A percentile compares a stretch with the other conserved stretches of the same genome.
Conservation (phyloP, 2,329 filamentous ascomycete genomes). For the Colletotrichum aenigma region DNA sequence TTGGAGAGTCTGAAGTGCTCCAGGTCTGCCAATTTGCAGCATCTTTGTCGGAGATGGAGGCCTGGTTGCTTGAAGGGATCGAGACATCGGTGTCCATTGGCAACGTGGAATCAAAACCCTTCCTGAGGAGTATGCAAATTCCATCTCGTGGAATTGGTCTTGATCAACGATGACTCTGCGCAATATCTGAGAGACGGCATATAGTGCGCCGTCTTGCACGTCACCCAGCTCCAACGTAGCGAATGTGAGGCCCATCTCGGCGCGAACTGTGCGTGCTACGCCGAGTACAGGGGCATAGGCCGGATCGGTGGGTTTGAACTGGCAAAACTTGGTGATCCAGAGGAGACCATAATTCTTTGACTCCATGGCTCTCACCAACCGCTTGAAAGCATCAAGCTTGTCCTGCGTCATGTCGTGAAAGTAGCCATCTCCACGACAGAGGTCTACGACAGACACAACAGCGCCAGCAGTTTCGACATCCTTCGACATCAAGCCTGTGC, state of each 20-base stretch:
- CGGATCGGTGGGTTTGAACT: conserved; percentile 28
- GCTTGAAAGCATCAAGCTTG: background rate
- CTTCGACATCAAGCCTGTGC: background rate
- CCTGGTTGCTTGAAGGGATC: background rate
- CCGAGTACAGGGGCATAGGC: conserved; percentile 31
- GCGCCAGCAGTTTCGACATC: background rate
- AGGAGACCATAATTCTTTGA: background rate
- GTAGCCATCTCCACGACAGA: background rate
- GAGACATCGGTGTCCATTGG: background rate
- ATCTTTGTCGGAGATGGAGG: background rate
- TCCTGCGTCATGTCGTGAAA: background rate
- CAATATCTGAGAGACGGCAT: background rate
- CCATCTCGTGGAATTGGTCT: background rate
- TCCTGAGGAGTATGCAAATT: background rate
- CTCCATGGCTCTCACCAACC: background rate
- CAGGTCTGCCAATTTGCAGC: background rate
- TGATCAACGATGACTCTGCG: background rate
- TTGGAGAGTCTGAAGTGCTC: background rate
- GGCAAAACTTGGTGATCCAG: conserved; percentile 32
- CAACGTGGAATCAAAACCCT: background rate
- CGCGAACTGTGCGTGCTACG: conserved; percentile 29
- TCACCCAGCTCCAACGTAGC: conserved; percentile 33
- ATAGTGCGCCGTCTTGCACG: background rate
- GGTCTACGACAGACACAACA: background rate
- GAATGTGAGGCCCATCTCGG: conserved; percentile 29